Evolutionary conservation across 306 rosid species (phyloP).

Genomic region (Erythrophleum fordii): DNA sequence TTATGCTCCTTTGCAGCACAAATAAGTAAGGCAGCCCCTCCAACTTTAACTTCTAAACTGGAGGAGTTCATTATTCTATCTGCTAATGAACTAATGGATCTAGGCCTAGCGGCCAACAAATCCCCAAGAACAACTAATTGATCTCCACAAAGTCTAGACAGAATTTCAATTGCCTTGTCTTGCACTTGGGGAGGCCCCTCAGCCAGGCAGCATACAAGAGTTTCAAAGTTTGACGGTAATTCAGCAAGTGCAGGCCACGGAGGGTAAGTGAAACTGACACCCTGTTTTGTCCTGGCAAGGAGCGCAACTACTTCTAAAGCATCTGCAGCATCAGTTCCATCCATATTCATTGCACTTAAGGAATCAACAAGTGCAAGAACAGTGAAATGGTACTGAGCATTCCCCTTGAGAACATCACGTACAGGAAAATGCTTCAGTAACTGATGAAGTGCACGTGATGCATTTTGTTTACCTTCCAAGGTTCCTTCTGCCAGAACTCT

Average conservation of each 20-base stretch:
- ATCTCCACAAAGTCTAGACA: conserved; percentile 85
- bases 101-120: conserved; percentile 61
- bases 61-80: conserved; percentile 76
- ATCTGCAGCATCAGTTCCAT: conserved; percentile 72
- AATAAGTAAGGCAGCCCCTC: conserved; percentile 81
- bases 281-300: conserved; percentile 77
- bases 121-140: conserved; percentile 70
- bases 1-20: conserved; percentile 82
- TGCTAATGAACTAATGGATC: conserved; percentile 75
- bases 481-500: conserved; percentile 88
- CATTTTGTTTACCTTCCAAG: conserved; percentile 81
- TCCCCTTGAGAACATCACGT: conserved; percentile 71
- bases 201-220: conserved; percentile 73
- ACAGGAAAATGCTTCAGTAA: conserved; percentile 83
- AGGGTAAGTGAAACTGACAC: conserved; percentile 54
- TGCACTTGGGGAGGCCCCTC: conserved; percentile 84
- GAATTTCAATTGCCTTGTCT: conserved; percentile 87
- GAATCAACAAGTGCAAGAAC: conserved; percentile 83
- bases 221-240: conserved; percentile 72
- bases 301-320: conserved; percentile 81
- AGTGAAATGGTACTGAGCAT: conserved; percentile 71
- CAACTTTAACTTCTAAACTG: conserved; percentile 77
- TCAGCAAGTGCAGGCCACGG: conserved; percentile 77
- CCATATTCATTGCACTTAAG: conserved; percentile 65
- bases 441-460: conserved; percentile 87